Base-by-base conservation (phyloP, 2,329 filamentous ascomycete species). In the Neurospora sp. region DNA sequence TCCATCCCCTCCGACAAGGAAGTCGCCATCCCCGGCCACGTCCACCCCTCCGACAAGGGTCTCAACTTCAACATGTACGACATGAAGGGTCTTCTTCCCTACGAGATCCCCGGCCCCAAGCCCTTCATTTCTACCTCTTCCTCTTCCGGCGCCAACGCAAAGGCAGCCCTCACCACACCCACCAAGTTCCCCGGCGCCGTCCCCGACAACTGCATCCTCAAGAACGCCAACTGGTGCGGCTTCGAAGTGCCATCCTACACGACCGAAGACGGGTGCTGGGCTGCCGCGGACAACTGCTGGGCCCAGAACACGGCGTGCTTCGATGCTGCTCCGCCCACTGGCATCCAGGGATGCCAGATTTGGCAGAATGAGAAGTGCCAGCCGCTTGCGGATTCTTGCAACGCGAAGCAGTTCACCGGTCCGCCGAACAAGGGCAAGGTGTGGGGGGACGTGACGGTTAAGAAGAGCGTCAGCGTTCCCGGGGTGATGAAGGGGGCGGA, bases 201-300 rank as follows among this genome's bases (percentile, higher is more conserved):
- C 68, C 89, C 89, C 0, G 69, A 75, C 1, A 80, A 82, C 74
- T 91, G 87, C 76, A 81, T 91, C 43, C 76, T 89, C 71, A 87
- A 88, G 76, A 92, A 91, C 76, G 90, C 82, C 70, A 92, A 93
- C 81, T 93, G 90, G 90, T 91, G 89, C 79, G 89, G 85, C 68
- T 81, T 84, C 71, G 85, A 91, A 75, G 83, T 92, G 1, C 77
- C 85, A 0, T 74, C 79, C 8, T 92, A 90, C 80, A 81, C 79
- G 4, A 81, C 81, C 65, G 82, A 88, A 76, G 76, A 76, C 1
- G 84, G 84, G 15, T 92, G 91, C 82, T 92, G 88, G 87, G 82
- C 81, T 70, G 80, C 83, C 2, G 83, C 83, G 11, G 78, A 81
- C 43, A 77, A 82, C 67, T 90, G 88, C 83, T 92, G 84, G 82